These are phyloP conservation scores for Calvatia gigantea DNA, from an alignment of 768 basidiomycete species.

Conservation along the genomic window DNA sequence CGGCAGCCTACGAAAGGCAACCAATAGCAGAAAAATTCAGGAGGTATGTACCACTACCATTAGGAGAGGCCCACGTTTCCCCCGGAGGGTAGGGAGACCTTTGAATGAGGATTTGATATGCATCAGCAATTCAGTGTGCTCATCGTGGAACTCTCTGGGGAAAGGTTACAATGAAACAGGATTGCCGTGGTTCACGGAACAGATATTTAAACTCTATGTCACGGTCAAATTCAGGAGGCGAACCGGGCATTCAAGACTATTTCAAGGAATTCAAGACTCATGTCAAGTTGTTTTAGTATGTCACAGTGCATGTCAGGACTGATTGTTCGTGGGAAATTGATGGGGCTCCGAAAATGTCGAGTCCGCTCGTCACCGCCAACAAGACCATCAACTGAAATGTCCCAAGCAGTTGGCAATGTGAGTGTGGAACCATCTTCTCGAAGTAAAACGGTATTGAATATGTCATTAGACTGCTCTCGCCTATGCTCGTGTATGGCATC, in stretches of 20 bases:
- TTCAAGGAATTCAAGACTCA: not conserved
- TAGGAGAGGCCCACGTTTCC: not conserved
- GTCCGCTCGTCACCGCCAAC: not conserved
- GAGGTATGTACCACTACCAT: not conserved
- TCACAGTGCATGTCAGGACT: not conserved
- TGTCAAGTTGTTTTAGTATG: not conserved
- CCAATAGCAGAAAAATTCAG: not conserved
- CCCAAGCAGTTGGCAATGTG: constrained; percentile 81
- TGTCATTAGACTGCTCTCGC: constrained; percentile 81
- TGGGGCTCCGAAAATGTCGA: constrained; percentile 6
- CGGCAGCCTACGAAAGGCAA: not conserved
- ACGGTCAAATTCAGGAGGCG: not conserved
- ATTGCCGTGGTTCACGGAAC: not conserved
- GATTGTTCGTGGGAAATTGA: constrained; percentile 9
- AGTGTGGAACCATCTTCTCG: constrained; percentile 18
- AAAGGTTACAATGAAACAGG: not conserved
- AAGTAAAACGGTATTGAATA: not conserved
- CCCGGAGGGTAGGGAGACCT: not conserved
- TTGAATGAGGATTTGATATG: not conserved
- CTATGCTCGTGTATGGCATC: constrained; percentile 95
- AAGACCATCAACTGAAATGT: constrained; percentile 47
- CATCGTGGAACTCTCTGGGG: not conserved
- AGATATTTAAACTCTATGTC: not conserved
- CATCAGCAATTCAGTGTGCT: not conserved
- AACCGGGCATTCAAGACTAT: not conserved